Conservation (phyloP, 306 rosid genomes). For the Vachellia collinsii region DNA sequence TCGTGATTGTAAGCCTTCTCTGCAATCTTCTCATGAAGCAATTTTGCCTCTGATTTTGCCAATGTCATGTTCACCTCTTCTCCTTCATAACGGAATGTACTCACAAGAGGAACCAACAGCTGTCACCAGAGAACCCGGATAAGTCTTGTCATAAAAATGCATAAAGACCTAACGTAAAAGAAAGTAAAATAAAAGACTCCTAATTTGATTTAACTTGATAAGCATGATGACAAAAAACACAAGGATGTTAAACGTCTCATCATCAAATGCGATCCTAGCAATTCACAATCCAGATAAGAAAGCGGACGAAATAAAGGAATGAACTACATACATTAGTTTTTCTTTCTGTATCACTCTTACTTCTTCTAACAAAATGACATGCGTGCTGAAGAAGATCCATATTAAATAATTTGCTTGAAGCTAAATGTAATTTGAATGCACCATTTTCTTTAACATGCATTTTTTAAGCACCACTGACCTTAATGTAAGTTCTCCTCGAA, state of each 20-base stretch:
- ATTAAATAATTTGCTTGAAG: neutral
- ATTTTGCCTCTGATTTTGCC: conserved; percentile 77
- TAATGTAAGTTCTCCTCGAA: conserved; percentile 23
- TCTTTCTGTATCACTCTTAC: neutral
- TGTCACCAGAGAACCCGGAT: conserved; percentile 33
- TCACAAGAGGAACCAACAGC: conserved; percentile 88
- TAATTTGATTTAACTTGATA: neutral
- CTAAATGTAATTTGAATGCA: neutral
- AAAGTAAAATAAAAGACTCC: neutral
- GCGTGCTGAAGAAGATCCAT: neutral
- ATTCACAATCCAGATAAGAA: conserved; percentile 6
- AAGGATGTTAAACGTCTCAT: neutral
- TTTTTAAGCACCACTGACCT: neutral
- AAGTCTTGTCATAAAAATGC: conserved; percentile 25
- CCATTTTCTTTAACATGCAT: conserved; percentile 8
- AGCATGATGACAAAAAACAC: conserved; percentile 2
- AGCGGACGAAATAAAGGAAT: neutral
- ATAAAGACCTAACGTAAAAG: neutral
- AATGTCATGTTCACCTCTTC: conserved; percentile 68
- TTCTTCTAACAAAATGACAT: neutral
- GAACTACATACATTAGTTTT: neutral
- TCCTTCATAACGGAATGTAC: conserved; percentile 73
- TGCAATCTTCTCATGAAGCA: conserved; percentile 68
- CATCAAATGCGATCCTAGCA: neutral
- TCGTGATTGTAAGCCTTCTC: conserved; percentile 66